phyloP scores from a whole-genome alignment of 805 yeast species.

The Pichia cephalocereana region DNA sequence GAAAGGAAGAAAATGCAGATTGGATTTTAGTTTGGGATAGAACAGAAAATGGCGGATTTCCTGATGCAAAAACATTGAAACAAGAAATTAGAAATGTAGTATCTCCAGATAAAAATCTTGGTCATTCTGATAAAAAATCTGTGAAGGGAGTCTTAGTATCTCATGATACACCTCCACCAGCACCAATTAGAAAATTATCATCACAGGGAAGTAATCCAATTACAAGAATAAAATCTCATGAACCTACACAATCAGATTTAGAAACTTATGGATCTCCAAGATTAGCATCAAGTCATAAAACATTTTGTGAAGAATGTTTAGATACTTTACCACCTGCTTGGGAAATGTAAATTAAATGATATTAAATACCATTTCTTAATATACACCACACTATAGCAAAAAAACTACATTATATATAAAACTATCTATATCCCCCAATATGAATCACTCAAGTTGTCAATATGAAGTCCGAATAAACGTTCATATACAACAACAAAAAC shows the following conservation, averaged over 20 bases:
- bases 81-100: conserved; percentile 51
- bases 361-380: too few species aligned
- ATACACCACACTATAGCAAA: neutral
- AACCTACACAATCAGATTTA: conserved; percentile 1
- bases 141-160: neutral
- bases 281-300: conserved; percentile 6
- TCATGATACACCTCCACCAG: neutral
- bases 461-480: too few species aligned
- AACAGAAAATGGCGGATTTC: conserved; percentile 62
- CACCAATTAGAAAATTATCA: neutral
- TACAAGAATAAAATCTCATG: neutral
- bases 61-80: conserved; percentile 75
- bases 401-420: neutral
- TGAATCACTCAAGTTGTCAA: neutral
- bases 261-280: conserved; percentile 7
- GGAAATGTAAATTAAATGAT: conserved; percentile 16
- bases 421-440: neutral
- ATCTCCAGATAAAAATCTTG: conserved; percentile 46
- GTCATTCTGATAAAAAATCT: conserved; percentile 48
- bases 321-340: conserved; percentile 22
- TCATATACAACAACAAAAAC: neutral
- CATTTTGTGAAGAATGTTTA: conserved; percentile 20
- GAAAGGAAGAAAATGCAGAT: conserved; percentile 21
- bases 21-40: conserved; percentile 51
- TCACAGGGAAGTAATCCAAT: neutral